Conservation (phyloP, 192 early-diverging fungal genomes). For the Dissophora globulifera region DNA sequence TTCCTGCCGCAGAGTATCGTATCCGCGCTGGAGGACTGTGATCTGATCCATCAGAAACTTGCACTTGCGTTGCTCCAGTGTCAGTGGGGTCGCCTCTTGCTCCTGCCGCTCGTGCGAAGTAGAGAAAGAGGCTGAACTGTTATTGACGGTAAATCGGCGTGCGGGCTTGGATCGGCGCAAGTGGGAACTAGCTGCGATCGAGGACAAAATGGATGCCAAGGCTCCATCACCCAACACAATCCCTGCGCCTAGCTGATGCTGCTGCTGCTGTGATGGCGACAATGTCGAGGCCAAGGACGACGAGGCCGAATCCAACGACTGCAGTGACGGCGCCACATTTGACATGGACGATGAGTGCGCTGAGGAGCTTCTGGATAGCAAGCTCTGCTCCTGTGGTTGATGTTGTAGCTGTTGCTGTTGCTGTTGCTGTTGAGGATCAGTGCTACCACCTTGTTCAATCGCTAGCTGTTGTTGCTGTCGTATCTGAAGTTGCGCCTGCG, state of each 20-base stretch:
- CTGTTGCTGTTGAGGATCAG: too few relatives aligned
- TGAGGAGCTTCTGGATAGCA: too few relatives aligned
- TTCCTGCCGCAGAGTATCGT: slow-evolving; percentile 37
- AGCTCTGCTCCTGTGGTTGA: too few relatives aligned
- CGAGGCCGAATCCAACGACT: not conserved
- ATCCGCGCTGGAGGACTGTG: slow-evolving; percentile 36
- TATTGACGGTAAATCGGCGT: slow-evolving; percentile 36
- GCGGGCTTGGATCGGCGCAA: slow-evolving; percentile 27
- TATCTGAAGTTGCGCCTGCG: not conserved
- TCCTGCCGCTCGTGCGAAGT: too few relatives aligned
- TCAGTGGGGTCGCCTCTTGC: slow-evolving; percentile 12
- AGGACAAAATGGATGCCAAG: slow-evolving; percentile 21
- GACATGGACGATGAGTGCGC: not conserved
- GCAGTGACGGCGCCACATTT: not conserved
- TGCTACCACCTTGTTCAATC: slow-evolving; percentile 1
- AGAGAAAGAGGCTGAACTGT: too few relatives aligned
- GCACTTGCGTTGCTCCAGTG: slow-evolving; percentile 29
- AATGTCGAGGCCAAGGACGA: not conserved
- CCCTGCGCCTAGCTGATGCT: too few relatives aligned
- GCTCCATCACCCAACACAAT: slow-evolving; percentile 19
- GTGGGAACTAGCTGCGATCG: slow-evolving; percentile 19
- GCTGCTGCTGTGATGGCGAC: slow-evolving; percentile 2
- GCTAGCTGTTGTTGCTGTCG: slow-evolving; percentile 1
- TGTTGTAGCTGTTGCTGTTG: too few relatives aligned
- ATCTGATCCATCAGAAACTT: slow-evolving; percentile 43